Base-by-base conservation (phyloP, 306 rosid genomes). In the Prunus mume region DNA sequence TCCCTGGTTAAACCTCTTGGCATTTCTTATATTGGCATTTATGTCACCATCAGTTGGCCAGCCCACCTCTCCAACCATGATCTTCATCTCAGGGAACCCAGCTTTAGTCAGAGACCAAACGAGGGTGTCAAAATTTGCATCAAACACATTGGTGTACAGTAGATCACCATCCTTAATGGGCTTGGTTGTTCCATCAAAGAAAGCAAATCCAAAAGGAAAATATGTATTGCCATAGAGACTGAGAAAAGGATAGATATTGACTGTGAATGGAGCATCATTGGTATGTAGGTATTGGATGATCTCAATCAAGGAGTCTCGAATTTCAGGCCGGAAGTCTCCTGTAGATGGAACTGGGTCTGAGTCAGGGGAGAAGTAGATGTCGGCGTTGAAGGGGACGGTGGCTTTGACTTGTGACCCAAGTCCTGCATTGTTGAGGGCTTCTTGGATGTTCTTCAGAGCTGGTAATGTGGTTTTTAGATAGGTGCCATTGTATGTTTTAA, bases 341-440 rank as follows among this genome's bases (percentile, higher is more conserved):
- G 97, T 94, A 18, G 98, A 90, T 51, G 98, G 98, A 25, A 89
- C 92, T 17, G 84, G 93, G 81, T 95, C 83, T 50, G 93, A 83
- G 32, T 83, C 96, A 1, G 97, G 97, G 46, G 98, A 92, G 82
- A 72, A 81, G 81, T 95, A 95, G 64, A 88, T 78, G 84, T 95
- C 98, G 9, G 98, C 96, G 78, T 95, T 95, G 89, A 95, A 89
- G n/a, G 98, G 97, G 60, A 95, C 93, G 6, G 97, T 95, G 72
- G 81, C 90, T 83, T 95, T 95, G 68, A 95, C 88, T 74, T 81
- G 81, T 68, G 87, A 77, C 8, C 92, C 96, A 41, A 85, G 50
- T 5, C 91, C 93, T 46, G 91, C 90, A 38, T 84, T 69, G 52
- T 89, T 76, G n/a, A 95, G 89, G 5, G 97, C 90, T 80, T 84